These are phyloP conservation scores for Hymenoscyphus linearis DNA, from an alignment of 2,329 filamentous ascomycete species.

Conservation along the genomic window DNA sequence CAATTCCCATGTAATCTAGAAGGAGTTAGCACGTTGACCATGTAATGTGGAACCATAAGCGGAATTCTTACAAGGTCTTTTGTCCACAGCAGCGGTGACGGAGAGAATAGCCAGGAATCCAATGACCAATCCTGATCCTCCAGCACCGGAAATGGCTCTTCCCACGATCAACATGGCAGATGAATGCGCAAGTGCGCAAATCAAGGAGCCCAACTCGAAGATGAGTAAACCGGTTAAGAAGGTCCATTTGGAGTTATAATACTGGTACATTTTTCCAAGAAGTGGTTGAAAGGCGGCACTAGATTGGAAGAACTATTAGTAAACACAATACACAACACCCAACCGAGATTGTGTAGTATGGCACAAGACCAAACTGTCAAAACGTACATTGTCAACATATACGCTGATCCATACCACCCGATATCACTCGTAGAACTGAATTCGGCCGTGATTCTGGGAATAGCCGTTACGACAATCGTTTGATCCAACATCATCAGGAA, in stretches of 20 bases:
- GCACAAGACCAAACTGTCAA: no score
- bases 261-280: conserved; percentile 15
- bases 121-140: conserved; percentile 23
- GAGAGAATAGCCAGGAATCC: conserved; percentile 27
- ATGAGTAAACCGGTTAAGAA: conserved; percentile 19
- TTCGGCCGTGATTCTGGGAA: conserved; percentile 35
- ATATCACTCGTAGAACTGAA: conserved; percentile 35
- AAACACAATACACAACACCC: not conserved
- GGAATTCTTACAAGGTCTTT: conserved; percentile 10
- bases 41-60: not conserved
- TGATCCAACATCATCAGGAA: conserved; percentile 31
- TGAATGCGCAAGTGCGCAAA: conserved; percentile 21
- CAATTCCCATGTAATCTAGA: conserved; percentile 6
- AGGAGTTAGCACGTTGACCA: not conserved
- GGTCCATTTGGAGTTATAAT: conserved; percentile 12
- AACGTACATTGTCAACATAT: conserved; percentile 28
- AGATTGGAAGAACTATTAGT: not conserved
- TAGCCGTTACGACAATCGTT: conserved; percentile 38
- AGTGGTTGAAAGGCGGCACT: conserved; percentile 16
- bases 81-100: conserved; percentile 12
- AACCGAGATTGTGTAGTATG: not conserved
- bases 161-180: conserved; percentile 25
- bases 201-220: conserved; percentile 24
- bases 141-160: conserved; percentile 27
- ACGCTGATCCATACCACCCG: conserved; percentile 35